Base-by-base conservation (phyloP, 1,284 basidiomycete species). In the Sporisorium graminicola region DNA sequence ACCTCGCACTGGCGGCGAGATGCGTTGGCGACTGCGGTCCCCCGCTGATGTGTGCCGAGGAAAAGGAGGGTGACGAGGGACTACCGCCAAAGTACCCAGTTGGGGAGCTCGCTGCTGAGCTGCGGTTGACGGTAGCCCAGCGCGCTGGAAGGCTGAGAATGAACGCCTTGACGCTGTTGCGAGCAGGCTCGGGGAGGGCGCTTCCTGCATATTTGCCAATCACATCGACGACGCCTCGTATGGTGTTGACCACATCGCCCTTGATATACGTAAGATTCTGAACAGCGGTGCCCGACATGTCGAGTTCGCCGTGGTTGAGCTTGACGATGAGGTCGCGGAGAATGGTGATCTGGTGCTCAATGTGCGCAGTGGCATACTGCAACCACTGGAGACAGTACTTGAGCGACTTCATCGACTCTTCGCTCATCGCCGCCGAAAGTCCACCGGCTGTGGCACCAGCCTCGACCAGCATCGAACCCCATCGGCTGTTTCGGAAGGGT, bases 361-460 rank as follows among this genome's bases (percentile, higher is more conserved):
- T 94, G 77, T 93, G 93, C 2, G 89, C 88, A 1, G 93, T 95
- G 10, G 94, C 94, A 81, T 93, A 95, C 92, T 83, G 81, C n/a
- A 96, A 87, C 93, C 93, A 95, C 66, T 93, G 91, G 37, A 95
- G 86, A 86, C 93, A 94, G 83, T 94, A 95, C 84, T 92, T 91
- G 54, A 96, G 86, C 58, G 91, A 89, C 71, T 92, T 89, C 92
- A 95, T 93, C 82, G 91, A 94, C 86, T 95, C 94, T 76, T 94
- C 93, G 84, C 93, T 94, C 59, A 95, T 88, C 3, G 94, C 94
- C 0, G 93, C 93, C 63, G 93, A 90, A 33, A 96, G 88, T 0
- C 94, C 94, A 42, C 87, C 85, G 4, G 86, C 86, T 0, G 86
- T 85, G 51, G 85, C 84, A n/a, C 94, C 93, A 1, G 94, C 94